Evolutionary conservation across 2,329 filamentous ascomycete species (phyloP), one percentile per base, ranked within the genome.

Genomic region (Penicillium sp.): DNA sequence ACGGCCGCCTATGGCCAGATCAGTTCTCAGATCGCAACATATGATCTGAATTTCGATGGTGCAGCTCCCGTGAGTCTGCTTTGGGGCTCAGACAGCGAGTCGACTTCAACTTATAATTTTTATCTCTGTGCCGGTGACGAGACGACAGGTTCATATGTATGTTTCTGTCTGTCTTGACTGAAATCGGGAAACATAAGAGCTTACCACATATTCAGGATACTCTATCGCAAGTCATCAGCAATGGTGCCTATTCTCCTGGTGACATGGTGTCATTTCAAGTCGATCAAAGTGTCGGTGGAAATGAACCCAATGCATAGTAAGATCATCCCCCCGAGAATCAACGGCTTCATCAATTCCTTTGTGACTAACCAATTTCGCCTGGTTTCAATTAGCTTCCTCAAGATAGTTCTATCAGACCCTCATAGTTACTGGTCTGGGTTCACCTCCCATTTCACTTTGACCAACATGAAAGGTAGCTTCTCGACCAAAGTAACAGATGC

Each of bases 381-480:
- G 13, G 21, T 39, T 33, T 48, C 27, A 5, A 41, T 45, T 62
- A 85, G 82, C 71, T 87, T 85, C 70, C 70, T 86, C 16, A 81
- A 82, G 61, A 85, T 89, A 70, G 74, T 83, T 55, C 82, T 84
- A 16, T 78, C 78, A 7, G 80, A 79, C 5, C 76, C 78, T 19
- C 78, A 79, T n/a, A 81, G 81, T 33, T 19, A 56, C 6, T 57
- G 60, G 53, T 81, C 79, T 4, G 75, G 85, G 21, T 82, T 79
- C 55, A 85, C 83, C 65, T 88, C 81, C 69, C 85, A 86, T 60
- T 90, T 90, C 73, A 81, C 82, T n/a, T 75, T 89, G 51, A 78
- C 77, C 11, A 81, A 80, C 63, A 88, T 89, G 86, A 86, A 81
- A 2, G 86, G 86, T 38, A 74, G 74, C 5, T 87, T 87, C 65